These are phyloP conservation scores for Aquilaria agallochum DNA, from an alignment of 441 rosid species.

Conservation along the genomic window DNA sequence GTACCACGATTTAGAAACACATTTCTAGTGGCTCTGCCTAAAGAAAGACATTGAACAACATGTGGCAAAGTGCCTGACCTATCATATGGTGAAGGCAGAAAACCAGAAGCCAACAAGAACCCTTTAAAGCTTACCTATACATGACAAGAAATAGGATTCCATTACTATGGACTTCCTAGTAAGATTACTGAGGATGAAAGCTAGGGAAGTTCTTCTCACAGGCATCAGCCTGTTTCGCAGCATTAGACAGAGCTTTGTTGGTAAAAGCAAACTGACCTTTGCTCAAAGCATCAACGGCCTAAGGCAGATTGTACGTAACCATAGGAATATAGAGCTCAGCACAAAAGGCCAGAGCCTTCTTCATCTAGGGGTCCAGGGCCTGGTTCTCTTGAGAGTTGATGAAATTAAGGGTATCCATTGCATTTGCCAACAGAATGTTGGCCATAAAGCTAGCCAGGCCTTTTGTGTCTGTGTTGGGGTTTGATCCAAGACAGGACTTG, in stretches of 20 bases:
- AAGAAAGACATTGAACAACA: too few relatives aligned
- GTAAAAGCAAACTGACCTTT: constrained; percentile 49
- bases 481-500: constrained; percentile 38
- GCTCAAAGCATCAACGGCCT: constrained; percentile 60
- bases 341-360: constrained; percentile 63
- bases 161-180: too few relatives aligned
- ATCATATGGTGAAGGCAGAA: too few relatives aligned
- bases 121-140: too few relatives aligned
- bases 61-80: too few relatives aligned
- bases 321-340: constrained; percentile 81
- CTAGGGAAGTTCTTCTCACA: constrained; percentile 57
- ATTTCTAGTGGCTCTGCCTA: too few relatives aligned
- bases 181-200: too few relatives aligned
- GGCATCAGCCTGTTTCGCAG: constrained; percentile 47
- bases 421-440: constrained; percentile 42
- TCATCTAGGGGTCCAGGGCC: constrained; percentile 41
- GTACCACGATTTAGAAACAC: too few relatives aligned
- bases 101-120: too few relatives aligned
- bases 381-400: constrained; percentile 41
- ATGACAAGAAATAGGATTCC: too few relatives aligned
- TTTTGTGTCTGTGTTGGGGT: constrained; percentile 31
- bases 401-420: constrained; percentile 47
- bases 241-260: constrained; percentile 55
- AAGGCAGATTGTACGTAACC: constrained; percentile 77
- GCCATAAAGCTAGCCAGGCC: constrained; percentile 51